Base-by-base conservation (phyloP, 1,284 basidiomycete species). In the Thecaphora thlaspeos region DNA sequence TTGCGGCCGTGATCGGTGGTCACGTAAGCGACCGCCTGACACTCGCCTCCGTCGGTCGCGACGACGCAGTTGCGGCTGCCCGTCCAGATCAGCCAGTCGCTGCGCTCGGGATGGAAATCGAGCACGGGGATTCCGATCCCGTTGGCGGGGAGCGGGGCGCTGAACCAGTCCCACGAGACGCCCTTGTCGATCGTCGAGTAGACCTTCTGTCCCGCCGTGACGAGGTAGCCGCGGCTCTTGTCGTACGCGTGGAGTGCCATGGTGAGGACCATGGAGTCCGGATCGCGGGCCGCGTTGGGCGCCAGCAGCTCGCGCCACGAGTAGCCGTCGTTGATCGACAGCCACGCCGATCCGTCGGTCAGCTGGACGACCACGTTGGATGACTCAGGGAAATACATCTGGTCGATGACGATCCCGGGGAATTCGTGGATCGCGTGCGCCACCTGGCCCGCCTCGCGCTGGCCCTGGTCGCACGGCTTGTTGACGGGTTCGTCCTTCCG, bases 281-380 rank as follows among this genome's bases (percentile, higher is more conserved):
- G 42, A 23, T 51, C 46, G 11, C 32, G 26, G 1, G 48, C 40
- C 0, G 84, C 82, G 66, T 79, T 80, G 14, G 87, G 81, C 43
- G 67, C 46, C 28, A 70, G 54, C 34, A 73, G 64, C 63, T 86
- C 86, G 46, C 83, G 83, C 93, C 93, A 98, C 0, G 86, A 87
- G 78, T 90, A 92, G 0, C 94, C 94, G 78, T 98, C 93, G 77
- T 93, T 96, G 72, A 84, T 84, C 0, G 91, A 95, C 80, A 95
- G 91, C 89, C 90, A 97, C 49, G 96, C 83, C 0, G 84, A 83
- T 55, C 86, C 81, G 71, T 96, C 90, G 2, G 78, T 77, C 3
- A 95, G 82, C 24, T 90, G 88, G 28, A 90, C 86, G 21, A 98
- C 84, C 47, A 97, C 85, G 1, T 91, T 92, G 83, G 90, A 76